Percentiles rank a stretch among this genome's conserved stretches.
These are phyloP conservation scores for Pichia nakasei DNA, from an alignment of 805 yeast species.

Conservation along the genomic window DNA sequence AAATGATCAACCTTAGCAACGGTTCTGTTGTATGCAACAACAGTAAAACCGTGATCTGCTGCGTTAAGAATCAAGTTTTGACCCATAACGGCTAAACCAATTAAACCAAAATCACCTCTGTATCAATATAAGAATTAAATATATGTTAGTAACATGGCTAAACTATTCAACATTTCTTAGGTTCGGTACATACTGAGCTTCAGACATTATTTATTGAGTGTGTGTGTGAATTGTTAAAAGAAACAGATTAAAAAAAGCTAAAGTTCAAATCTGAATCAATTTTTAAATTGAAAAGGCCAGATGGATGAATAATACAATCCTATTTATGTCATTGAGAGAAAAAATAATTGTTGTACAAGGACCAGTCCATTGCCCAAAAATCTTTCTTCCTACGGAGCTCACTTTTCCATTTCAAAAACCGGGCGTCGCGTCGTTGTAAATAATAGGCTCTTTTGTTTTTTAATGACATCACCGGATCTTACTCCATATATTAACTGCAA, in stretches of 20 bases:
- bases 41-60: constrained; percentile 98
- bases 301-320: no score
- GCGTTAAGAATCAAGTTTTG: constrained; percentile 94
- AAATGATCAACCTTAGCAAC: constrained; percentile 92
- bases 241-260: not conserved
- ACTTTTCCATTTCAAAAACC: no score
- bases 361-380: no score
- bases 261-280: no score
- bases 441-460: no score
- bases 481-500: no score
- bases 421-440: no score
- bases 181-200: constrained; percentile 2
- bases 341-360: no score
- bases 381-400: no score
- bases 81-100: constrained; percentile 99
- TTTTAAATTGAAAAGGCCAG: no score
- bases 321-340: no score
- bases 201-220: constrained; percentile 3
- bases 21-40: constrained; percentile 98
- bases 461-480: no score
- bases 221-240: not conserved
- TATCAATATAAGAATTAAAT: not conserved
- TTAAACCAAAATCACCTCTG: constrained; percentile 94
- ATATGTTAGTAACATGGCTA: not conserved
- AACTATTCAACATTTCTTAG: not conserved